Evolutionary conservation across 2,329 filamentous ascomycete species (phyloP), one percentile per base, ranked within the genome.

Genomic region (Nothophoma quercina): DNA sequence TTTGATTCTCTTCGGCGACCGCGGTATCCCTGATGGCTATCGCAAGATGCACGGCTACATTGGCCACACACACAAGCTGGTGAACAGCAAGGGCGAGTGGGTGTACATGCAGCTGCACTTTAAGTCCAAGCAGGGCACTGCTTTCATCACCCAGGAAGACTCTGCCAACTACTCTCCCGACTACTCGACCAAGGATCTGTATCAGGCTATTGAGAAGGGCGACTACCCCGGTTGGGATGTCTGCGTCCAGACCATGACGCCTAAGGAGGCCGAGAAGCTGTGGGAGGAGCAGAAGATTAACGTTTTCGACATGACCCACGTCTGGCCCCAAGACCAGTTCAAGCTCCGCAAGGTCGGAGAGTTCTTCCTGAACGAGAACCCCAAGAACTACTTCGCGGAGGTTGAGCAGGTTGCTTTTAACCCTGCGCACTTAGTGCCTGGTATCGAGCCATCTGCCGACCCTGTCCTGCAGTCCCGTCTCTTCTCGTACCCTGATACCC

Each of bases 321-420:
- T 83, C 50, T 83, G 81, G 81, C 80, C 81, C 3, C 81, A 83
- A 40, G 72, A 73, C 49, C 73, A 79, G 51, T 83, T 81, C 70
- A 81, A 80, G 35, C 75, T 81, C 5, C 79, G 80, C 58, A 81
- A 82, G 69, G 75, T 83, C 26, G 80, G 80, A 58, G 79, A 81
- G 64, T 79, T 83, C 62, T 74, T 73, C 61, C 59, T 83, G 33
- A 83, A 82, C 68, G 80, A 82, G 72, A 83, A 83, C 57, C 77
- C 76, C n/a, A 73, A 82, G 68, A 85, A 85, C 68, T 85, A 85
- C 70, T 85, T 85, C 58, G 81, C 82, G 58, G 84, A 88, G 63
- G 87, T 89, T 41, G 87, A 90, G 76, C 87, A 89, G 68, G 81
- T 84, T 15, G 85, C 86, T 2, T 90, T 89, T 80, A 86, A 82